Conservation (phyloP, 768 basidiomycete genomes). For the Kwoniella newhampshirensis region DNA sequence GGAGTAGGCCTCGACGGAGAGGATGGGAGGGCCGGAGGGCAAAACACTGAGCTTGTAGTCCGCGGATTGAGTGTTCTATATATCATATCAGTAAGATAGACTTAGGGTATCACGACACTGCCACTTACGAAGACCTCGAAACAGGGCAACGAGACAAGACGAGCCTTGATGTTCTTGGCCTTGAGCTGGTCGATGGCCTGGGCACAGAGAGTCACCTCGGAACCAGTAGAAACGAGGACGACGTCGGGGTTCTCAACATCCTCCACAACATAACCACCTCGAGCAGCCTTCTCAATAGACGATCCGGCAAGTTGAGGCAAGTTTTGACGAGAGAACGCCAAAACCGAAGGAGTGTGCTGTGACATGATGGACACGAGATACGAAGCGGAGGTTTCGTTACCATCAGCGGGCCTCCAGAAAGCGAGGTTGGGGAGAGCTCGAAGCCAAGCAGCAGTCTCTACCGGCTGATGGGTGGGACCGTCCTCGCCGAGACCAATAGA, state of each 20-base stretch:
- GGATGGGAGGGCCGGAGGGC: slow-evolving; percentile 81
- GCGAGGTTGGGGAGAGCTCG: slow-evolving; percentile 87
- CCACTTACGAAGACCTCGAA: slow-evolving; percentile 67
- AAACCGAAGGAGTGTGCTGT: slow-evolving; percentile 68
- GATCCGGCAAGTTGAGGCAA: slow-evolving; percentile 88
- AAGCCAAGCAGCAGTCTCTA: slow-evolving; percentile 82
- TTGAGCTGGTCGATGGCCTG: slow-evolving; percentile 81
- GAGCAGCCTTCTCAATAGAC: slow-evolving; percentile 74
- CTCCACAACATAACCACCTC: slow-evolving; percentile 85
- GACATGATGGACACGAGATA: slow-evolving; percentile 78
- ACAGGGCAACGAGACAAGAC: slow-evolving; percentile 84
- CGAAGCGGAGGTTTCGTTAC: slow-evolving; percentile 86
- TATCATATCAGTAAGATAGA: slow-evolving; percentile 43
- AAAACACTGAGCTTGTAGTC: slow-evolving; percentile 81
- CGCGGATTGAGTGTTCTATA: slow-evolving; percentile 67
- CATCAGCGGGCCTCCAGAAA: slow-evolving; percentile 82
- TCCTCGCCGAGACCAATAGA: slow-evolving; percentile 82
- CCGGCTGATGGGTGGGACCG: slow-evolving; percentile 92
- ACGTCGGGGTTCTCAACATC: slow-evolving; percentile 78
- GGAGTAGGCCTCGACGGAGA: slow-evolving; percentile 79
- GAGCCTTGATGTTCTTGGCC: slow-evolving; percentile 72
- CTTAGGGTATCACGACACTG: not conserved
- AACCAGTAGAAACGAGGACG: slow-evolving; percentile 84
- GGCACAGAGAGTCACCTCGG: slow-evolving; percentile 77
- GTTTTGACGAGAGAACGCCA: slow-evolving; percentile 50